Percentiles rank a stretch among this genome's conserved stretches.
phyloP scores from a whole-genome alignment of 2,329 filamentous ascomycete genomes.

The Ophiocordyceps sinensis region DNA sequence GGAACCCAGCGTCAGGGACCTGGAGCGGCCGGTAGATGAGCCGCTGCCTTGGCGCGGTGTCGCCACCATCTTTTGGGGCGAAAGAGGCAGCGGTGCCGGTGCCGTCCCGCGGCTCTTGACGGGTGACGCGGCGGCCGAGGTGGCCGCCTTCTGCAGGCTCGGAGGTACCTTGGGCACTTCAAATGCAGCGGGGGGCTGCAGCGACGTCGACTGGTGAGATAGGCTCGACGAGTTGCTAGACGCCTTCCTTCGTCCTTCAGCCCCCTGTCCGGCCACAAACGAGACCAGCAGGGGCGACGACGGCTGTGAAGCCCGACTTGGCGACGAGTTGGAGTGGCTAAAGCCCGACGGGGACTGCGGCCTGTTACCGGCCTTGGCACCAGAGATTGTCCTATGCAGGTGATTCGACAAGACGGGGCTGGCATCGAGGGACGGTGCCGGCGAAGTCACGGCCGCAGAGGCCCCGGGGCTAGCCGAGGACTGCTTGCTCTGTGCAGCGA shows the following conservation, averaged over 20 bases:
- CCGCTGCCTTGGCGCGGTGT: slow-evolving; percentile 48
- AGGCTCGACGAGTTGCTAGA: slow-evolving; percentile 78
- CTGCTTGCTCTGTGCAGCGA: slow-evolving; percentile 50
- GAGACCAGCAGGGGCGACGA: slow-evolving; percentile 74
- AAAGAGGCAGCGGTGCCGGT: slow-evolving; percentile 35
- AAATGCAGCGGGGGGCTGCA: slow-evolving; percentile 57
- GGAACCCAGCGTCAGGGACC: slow-evolving; percentile 87
- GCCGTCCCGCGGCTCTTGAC: slow-evolving; percentile 39
- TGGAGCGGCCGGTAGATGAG: slow-evolving; percentile 53
- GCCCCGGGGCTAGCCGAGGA: slow-evolving; percentile 29
- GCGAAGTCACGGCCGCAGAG: slow-evolving; percentile 32
- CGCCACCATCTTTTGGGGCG: slow-evolving; percentile 47
- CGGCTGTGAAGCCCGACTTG: slow-evolving; percentile 64
- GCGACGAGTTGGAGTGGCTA: slow-evolving; percentile 71
- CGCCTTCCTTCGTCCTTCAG: slow-evolving; percentile 71
- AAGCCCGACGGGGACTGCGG: slow-evolving; percentile 76
- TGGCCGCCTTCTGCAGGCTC: slow-evolving; percentile 45
- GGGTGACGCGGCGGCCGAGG: slow-evolving; percentile 38
- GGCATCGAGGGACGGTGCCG: slow-evolving; percentile 61
- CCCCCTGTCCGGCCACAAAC: slow-evolving; percentile 73
- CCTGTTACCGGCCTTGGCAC: slow-evolving; percentile 62
- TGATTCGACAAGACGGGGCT: slow-evolving; percentile 72
- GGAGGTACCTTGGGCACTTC: slow-evolving; percentile 54
- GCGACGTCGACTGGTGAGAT: slow-evolving; percentile 61
- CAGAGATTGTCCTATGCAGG: slow-evolving; percentile 69